These are phyloP conservation scores for Zygosaccharomyces bisporus DNA, from an alignment of 805 yeast species.

Conservation along the genomic window DNA sequence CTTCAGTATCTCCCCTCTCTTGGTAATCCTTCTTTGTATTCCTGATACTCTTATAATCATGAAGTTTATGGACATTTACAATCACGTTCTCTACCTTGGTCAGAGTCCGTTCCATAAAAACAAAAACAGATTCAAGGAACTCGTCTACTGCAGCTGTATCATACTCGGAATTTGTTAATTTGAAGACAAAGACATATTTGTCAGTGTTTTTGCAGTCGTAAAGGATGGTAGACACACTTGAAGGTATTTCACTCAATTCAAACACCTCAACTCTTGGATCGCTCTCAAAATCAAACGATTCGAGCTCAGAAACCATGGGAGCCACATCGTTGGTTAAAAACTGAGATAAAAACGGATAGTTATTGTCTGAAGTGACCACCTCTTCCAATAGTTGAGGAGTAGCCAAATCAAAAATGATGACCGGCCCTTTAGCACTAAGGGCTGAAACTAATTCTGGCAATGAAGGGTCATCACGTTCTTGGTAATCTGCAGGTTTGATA, in stretches of 20 bases:
- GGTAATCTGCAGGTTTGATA: slow-evolving; percentile 15
- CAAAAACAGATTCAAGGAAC: slow-evolving; percentile 25
- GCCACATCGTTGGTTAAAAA: slow-evolving; percentile 20
- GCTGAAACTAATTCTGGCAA: slow-evolving; percentile 9
- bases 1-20: slow-evolving; percentile 6
- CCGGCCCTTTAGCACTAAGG: slow-evolving; percentile 19
- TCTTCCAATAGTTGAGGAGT: slow-evolving; percentile 19
- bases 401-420: slow-evolving; percentile 26
- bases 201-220: slow-evolving; percentile 20
- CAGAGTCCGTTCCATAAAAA: slow-evolving; percentile 25
- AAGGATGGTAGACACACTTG: slow-evolving; percentile 22
- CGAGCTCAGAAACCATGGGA: slow-evolving; percentile 14
- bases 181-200: slow-evolving; percentile 23
- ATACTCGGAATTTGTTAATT: slow-evolving; percentile 24
- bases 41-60: background rate
- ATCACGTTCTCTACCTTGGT: slow-evolving; percentile 22
- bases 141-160: slow-evolving; percentile 26
- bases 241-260: slow-evolving; percentile 18
- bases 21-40: slow-evolving; percentile 9
- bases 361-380: slow-evolving; percentile 10
- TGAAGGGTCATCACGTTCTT: slow-evolving; percentile 8
- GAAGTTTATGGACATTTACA: slow-evolving; percentile 13
- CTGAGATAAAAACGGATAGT: slow-evolving; percentile 20
- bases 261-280: slow-evolving; percentile 8
- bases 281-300: slow-evolving; percentile 6